Evolutionary conservation across 208 protist genomes (phyloP).

Genomic region (Angomonas ambiguus): DNA sequence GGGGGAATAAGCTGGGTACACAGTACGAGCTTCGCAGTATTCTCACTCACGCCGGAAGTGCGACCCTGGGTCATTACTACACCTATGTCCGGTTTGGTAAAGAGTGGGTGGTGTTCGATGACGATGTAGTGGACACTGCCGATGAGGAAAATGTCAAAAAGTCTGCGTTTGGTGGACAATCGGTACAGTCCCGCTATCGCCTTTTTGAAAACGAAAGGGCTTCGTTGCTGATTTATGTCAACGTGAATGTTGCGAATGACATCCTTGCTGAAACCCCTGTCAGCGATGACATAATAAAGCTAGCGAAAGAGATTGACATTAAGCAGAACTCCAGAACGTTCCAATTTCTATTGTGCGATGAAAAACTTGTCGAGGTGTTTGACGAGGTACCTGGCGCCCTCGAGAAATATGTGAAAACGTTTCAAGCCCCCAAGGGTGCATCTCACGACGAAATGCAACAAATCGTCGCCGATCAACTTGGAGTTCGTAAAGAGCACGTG

Average conservation of each 20-base stretch:
- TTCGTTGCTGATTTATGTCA: constrained; percentile 71
- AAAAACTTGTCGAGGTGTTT: constrained; percentile 31
- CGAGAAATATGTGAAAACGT: no score
- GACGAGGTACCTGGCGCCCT: constrained; percentile 30
- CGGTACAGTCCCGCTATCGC: constrained; percentile 25
- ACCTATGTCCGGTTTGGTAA: constrained; percentile 56
- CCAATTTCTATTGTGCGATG: constrained; percentile 32
- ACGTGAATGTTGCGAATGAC: constrained; percentile 23
- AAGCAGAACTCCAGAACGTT: constrained; percentile 22
- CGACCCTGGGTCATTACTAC: constrained; percentile 88
- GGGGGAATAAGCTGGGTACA: constrained; percentile 13
- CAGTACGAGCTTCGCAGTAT: constrained; percentile 81
- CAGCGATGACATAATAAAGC: constrained; percentile 23
- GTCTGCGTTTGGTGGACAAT: constrained; percentile 55
- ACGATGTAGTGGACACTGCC: constrained; percentile 53
- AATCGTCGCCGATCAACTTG: no score
- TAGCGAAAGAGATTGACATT: constrained; percentile 32
- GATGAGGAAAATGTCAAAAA: constrained; percentile 37
- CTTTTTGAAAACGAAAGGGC: constrained; percentile 62
- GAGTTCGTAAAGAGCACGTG: no score
- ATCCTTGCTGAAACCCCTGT: constrained; percentile 29
- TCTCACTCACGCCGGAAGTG: constrained; percentile 77
- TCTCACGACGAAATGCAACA: no score
- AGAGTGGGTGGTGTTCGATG: constrained; percentile 77
- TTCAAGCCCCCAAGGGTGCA: no score